A percentile compares a stretch with the other conserved stretches of the same genome.
These are phyloP conservation scores for Citrus inodora DNA, from an alignment of 345 rosid species.

Conservation along the genomic window DNA sequence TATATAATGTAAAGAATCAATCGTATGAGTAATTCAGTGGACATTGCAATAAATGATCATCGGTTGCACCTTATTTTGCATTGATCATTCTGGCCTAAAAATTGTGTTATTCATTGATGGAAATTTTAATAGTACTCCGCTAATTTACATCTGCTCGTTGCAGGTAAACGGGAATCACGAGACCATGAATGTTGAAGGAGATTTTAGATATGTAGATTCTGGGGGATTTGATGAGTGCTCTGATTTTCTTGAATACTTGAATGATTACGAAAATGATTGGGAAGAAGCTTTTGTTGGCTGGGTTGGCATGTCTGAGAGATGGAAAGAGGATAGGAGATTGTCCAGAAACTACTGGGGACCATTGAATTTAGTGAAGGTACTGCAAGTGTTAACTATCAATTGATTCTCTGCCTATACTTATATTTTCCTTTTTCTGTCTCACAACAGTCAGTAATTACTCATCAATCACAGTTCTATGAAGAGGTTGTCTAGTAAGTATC, in stretches of 20 bases:
- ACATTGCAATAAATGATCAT: too few relatives aligned
- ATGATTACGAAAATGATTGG: constrained; percentile 49
- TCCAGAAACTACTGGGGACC: constrained; percentile 64
- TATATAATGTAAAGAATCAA: neutral
- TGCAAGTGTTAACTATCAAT: constrained; percentile 12
- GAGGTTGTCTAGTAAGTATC: neutral
- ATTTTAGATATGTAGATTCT: constrained; percentile 74
- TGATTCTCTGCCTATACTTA: neutral
- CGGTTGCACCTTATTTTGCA: neutral
- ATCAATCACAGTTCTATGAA: neutral
- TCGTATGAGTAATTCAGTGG: neutral
- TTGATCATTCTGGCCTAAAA: neutral
- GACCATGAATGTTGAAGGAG: constrained; percentile 93
- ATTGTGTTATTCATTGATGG: neutral
- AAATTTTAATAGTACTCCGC: neutral
- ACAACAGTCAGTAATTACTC: neutral
- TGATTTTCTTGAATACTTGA: constrained; percentile 68
- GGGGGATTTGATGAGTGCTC: constrained; percentile 77
- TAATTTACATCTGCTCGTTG: constrained; percentile 7
- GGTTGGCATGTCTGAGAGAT: constrained; percentile 41
- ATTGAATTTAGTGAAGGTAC: constrained; percentile 85
- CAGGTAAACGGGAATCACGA: constrained; percentile 93
- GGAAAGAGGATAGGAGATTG: constrained; percentile 45
- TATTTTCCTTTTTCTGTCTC: neutral
- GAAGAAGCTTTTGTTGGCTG: constrained; percentile 72